phyloP scores from a whole-genome alignment of 495 filamentous ascomycete species.

The Penicillium mononematosum region DNA sequence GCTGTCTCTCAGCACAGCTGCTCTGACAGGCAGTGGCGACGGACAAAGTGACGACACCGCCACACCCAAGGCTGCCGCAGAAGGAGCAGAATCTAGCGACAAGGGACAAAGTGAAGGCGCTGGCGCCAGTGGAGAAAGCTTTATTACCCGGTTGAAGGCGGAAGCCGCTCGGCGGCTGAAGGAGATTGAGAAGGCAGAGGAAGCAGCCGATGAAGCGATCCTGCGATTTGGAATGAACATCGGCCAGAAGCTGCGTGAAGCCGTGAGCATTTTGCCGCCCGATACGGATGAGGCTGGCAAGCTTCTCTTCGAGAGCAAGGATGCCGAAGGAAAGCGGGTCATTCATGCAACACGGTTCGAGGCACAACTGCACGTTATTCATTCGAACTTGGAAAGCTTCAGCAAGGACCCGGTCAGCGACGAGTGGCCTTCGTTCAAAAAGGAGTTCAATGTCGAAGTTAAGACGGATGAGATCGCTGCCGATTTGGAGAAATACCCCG shows the following conservation, averaged over 20 bases:
- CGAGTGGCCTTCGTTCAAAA: constrained; percentile 72
- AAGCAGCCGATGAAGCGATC: constrained; percentile 95
- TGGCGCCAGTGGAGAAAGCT: constrained; percentile 65
- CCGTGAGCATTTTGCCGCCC: constrained; percentile 81
- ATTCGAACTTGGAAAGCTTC: constrained; percentile 83
- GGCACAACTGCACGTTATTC: constrained; percentile 91
- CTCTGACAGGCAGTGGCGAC: constrained; percentile 28
- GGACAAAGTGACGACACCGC: constrained; percentile 34
- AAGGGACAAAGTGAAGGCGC: constrained; percentile 56
- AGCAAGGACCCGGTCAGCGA: constrained; percentile 72
- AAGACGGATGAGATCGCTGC: constrained; percentile 83
- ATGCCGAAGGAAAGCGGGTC: constrained; percentile 82
- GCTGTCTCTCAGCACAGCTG: constrained; percentile 60
- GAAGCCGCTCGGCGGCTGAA: constrained; percentile 84
- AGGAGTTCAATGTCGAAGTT: constrained; percentile 73
- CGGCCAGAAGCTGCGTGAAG: constrained; percentile 85
- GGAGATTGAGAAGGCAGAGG: constrained; percentile 91
- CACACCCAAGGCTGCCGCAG: constrained; percentile 37
- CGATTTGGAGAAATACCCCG: constrained; percentile 84
- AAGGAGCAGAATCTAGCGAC: constrained; percentile 25
- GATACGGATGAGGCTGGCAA: constrained; percentile 43
- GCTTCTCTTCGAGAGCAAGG: constrained; percentile 88
- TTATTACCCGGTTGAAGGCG: constrained; percentile 76
- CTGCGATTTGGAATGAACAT: constrained; percentile 90
- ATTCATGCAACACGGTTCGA: constrained; percentile 94